phyloP scores from a whole-genome alignment of 2,329 filamentous ascomycete genomes.

The Colletotrichum camelliae region DNA sequence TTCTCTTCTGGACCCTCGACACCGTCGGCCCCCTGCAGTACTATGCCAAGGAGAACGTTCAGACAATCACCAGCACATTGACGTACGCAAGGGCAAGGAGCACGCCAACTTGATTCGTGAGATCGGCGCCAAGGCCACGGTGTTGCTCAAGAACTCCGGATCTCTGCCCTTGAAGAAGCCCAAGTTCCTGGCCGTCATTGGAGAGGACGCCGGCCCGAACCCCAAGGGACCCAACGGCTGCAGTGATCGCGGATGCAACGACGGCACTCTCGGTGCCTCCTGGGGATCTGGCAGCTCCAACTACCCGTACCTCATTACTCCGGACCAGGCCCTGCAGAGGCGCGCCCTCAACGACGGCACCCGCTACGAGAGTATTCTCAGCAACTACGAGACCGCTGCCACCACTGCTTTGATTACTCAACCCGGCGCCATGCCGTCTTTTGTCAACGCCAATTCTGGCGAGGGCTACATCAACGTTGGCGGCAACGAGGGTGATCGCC shows the following conservation, averaged over 20 bases:
- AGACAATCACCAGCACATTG: conserved; percentile 79
- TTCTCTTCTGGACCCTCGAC: conserved; percentile 88
- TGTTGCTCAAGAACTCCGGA: conserved; percentile 86
- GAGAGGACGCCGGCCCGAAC: conserved; percentile 82
- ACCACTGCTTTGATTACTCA: conserved; percentile 66
- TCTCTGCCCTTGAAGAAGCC: conserved; percentile 80
- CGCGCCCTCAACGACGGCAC: conserved; percentile 65
- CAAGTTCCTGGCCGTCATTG: conserved; percentile 77
- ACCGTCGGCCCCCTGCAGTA: conserved; percentile 75
- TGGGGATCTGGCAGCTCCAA: conserved; percentile 80
- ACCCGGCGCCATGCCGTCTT: conserved; percentile 73
- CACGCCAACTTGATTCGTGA: conserved; percentile 78
- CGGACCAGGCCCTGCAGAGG: conserved; percentile 71
- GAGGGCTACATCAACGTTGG: conserved; percentile 88
- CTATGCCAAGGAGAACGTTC: conserved; percentile 64
- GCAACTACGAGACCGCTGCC: conserved; percentile 67
- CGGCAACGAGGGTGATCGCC: conserved; percentile 85
- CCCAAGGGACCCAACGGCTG: conserved; percentile 81
- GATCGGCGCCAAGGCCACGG: conserved; percentile 79
- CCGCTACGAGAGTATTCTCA: conserved; percentile 69
- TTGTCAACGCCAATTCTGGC: conserved; percentile 85
- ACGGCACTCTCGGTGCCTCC: conserved; percentile 72
- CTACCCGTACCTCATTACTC: conserved; percentile 79
- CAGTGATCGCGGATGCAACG: conserved; percentile 65
- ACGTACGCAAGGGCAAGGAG: conserved; percentile 71